Conservation (phyloP, 164 flowering plant species). For the Nymphaea thermarum region DNA sequence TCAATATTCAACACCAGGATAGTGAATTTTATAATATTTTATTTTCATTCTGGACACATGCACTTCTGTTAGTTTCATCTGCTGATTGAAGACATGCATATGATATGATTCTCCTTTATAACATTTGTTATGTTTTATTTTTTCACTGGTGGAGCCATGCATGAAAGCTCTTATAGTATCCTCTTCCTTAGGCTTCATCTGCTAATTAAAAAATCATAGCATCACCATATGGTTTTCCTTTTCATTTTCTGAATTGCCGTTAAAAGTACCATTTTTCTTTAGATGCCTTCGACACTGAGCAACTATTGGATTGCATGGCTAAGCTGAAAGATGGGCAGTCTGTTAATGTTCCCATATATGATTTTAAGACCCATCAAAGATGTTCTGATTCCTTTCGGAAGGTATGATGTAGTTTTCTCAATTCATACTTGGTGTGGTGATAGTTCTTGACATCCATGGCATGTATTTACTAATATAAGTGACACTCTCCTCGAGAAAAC, state of each 20-base stretch:
- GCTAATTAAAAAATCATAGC: too few species aligned
- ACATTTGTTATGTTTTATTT: not conserved
- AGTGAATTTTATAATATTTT: not conserved
- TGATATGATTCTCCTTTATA: not conserved
- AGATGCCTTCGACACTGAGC: slow-evolving; percentile 98
- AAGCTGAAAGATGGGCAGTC: slow-evolving; percentile 64
- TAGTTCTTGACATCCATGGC: too few species aligned
- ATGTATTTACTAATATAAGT: too few species aligned
- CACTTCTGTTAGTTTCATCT: not conserved
- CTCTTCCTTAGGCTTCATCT: too few species aligned
- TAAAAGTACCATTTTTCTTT: not conserved
- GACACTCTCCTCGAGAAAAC: too few species aligned
- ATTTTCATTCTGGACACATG: too few species aligned
- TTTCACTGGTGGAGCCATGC: too few species aligned
- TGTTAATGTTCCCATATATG: slow-evolving; percentile 86
- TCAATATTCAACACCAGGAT: not conserved
- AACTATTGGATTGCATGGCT: slow-evolving; percentile 65
- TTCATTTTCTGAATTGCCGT: too few species aligned
- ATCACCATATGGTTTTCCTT: too few species aligned
- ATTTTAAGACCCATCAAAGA: slow-evolving; percentile 75
- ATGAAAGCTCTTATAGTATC: too few species aligned
- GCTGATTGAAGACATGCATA: not conserved
- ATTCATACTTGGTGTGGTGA: too few species aligned
- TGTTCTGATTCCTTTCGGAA: slow-evolving; percentile 73
- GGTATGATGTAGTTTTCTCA: slow-evolving; percentile 21